A percentile compares a stretch with the other conserved stretches of the same genome.
phyloP scores from a whole-genome alignment of 2,329 filamentous ascomycete genomes.

The Orbilia brochopaga region DNA sequence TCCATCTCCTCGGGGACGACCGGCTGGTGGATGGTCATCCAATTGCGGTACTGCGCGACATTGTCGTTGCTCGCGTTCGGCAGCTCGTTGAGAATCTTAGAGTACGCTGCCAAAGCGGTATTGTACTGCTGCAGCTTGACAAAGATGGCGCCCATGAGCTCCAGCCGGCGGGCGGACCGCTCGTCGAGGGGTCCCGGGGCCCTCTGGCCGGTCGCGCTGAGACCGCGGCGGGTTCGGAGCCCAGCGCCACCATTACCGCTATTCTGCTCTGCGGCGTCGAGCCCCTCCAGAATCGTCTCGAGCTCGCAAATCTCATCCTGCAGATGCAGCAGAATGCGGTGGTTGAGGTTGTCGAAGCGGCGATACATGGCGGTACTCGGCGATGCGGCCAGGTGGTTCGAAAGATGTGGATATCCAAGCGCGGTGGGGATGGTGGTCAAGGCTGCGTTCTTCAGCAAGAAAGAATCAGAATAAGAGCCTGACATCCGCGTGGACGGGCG shows the following conservation, averaged over 20 bases:
- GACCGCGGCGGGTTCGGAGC: slow-evolving; percentile 51
- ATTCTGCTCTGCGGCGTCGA: slow-evolving; percentile 65
- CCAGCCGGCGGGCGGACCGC: slow-evolving; percentile 44
- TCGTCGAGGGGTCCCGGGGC: slow-evolving; percentile 39
- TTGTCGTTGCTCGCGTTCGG: slow-evolving; percentile 34
- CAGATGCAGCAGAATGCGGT: slow-evolving; percentile 78
- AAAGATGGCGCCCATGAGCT: slow-evolving; percentile 53
- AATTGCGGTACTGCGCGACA: slow-evolving; percentile 33
- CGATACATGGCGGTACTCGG: slow-evolving; percentile 71
- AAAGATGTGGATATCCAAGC: slow-evolving; percentile 53
- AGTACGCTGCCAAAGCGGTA: slow-evolving; percentile 42
- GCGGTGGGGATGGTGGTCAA: slow-evolving; percentile 40
- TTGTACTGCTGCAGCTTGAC: slow-evolving; percentile 54
- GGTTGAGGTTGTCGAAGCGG: slow-evolving; percentile 80
- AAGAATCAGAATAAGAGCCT: slow-evolving; percentile 29
- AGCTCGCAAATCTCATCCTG: slow-evolving; percentile 84
- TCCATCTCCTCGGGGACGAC: slow-evolving; percentile 49
- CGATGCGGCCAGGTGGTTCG: slow-evolving; percentile 50
- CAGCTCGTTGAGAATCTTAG: slow-evolving; percentile 46
- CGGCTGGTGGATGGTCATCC: slow-evolving; percentile 44
- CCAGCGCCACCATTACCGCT: slow-evolving; percentile 55
- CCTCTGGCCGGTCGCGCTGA: slow-evolving; percentile 42
- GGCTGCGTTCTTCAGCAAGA: slow-evolving; percentile 21
- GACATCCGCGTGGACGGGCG: slow-evolving; percentile 39
- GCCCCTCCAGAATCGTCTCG: slow-evolving; percentile 74